Base-by-base conservation (phyloP, 2,329 filamentous ascomycete genomes). In the Zasmidium cellare region DNA sequence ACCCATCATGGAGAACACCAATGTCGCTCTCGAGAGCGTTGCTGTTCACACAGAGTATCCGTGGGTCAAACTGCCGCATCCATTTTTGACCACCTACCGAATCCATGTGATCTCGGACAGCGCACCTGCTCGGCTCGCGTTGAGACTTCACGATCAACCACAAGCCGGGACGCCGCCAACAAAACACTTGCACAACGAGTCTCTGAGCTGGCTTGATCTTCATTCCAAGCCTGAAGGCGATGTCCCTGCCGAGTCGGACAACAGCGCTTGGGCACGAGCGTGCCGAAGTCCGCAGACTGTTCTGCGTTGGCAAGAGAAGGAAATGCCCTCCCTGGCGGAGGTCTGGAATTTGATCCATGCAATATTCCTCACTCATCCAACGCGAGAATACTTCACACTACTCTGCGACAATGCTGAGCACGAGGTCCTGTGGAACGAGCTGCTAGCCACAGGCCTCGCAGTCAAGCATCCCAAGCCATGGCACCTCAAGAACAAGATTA, bases 261-360 rank as follows among this genome's bases (percentile, higher is more conserved):
- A 70, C 61, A 71, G 68, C 23, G 62, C 70, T 5, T 76, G 78
- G 78, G 79, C 77, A 38, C 71, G 78, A 61, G 73, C 77, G 51
- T 74, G 76, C 61, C 73, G 79, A 64, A 76, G 75, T 24, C 76
- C 77, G 3, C 69, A 71, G 31, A 72, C 76, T 2, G 72, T 68
- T 3, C 72, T 80, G 55, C 70, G 74, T 51, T 81, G 79, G 79
- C 63, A 63, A 28, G 69, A 66, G 9, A 65, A 68, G 38, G 52
- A 23, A 6, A 55, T 69, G 20, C 79, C 79, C 45, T 71, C 75
- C 35, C 66, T 78, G 31, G 76, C 72, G 3, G 77, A 80, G 62
- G 68, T 80, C 22, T 81, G 79, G 79, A 76, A 79, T 50, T 67
- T 79, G 24, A 63, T 78, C 23, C 78, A 81, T 59, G 75, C 76